Evolutionary conservation across 225 moss, liverwort and hornwort genomes (phyloP).

Genomic region (Sphagnum contortum): DNA sequence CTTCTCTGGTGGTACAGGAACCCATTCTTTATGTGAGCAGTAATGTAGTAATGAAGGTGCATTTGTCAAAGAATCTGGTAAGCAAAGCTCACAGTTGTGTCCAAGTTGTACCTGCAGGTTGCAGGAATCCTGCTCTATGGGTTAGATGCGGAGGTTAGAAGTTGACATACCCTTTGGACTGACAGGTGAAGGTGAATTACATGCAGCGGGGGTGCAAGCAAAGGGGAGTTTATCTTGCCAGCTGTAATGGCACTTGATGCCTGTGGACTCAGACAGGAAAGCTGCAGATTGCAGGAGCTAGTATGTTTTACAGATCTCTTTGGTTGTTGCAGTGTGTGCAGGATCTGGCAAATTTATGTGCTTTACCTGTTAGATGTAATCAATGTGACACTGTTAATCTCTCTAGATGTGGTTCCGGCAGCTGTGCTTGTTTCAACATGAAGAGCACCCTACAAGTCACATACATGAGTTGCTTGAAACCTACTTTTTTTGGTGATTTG

Average conservation of each 20-base stretch:
- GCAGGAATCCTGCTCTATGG: slow-evolving; percentile 81
- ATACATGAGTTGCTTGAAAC: too few relatives aligned
- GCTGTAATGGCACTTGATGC: slow-evolving; percentile 1
- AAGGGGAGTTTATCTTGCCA: slow-evolving; percentile 24
- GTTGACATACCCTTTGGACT: slow-evolving; percentile 99
- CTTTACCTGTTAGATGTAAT: too few relatives aligned
- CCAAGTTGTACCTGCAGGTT: slow-evolving; percentile 99
- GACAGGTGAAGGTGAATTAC: slow-evolving; percentile 99
- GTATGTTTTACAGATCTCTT: slow-evolving; percentile 47
- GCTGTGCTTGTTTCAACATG: too few relatives aligned
- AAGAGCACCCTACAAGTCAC: too few relatives aligned
- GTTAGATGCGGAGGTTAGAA: slow-evolving; percentile 70
- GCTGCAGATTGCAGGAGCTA: slow-evolving; percentile 44
- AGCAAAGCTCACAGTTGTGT: slow-evolving; percentile 87
- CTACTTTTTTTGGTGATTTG: too few relatives aligned
- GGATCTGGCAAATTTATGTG: slow-evolving; percentile 54
- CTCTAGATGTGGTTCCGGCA: too few relatives aligned
- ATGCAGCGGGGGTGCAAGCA: slow-evolving; percentile 85
- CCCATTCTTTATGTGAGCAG: slow-evolving; percentile 52
- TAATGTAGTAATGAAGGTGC: slow-evolving; percentile 64
- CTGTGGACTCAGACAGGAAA: slow-evolving; percentile 14
- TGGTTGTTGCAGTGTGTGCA: slow-evolving; percentile 91
- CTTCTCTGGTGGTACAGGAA: slow-evolving; percentile 79
- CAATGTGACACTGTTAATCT: too few relatives aligned
- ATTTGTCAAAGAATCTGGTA: slow-evolving; percentile 55